Evolutionary conservation across 306 rosid genomes (phyloP), one percentile per base, ranked within the genome.

Genomic region (Trichosanthes truncata): DNA sequence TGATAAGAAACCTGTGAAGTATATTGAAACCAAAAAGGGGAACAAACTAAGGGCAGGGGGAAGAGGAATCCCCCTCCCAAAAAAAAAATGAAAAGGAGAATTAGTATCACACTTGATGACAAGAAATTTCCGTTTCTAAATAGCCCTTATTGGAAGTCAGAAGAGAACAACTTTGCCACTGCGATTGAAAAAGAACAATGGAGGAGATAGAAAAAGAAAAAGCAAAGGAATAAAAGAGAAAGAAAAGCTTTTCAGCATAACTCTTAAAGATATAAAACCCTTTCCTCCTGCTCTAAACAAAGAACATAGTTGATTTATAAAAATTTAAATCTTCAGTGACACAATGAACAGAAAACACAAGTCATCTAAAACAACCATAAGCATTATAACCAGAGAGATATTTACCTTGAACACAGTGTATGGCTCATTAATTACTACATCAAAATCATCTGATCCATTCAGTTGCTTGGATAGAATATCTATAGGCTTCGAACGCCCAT

Each of bases 401-500:
- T 25, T 63, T 82, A 96, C 99, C 98, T 91, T 91, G 90, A 96
- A 93, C 60, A 96, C 99, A 89, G 90, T 80, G 87, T 93, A 96
- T 8, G 99, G 98, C 82, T 96, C 98, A 74, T 93, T 88, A 79
- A 93, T 88, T 85, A 93, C 97, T 49, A 93, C 91, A 87, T 96
- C 97, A 81, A 87, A 82, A 81, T 93, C 97, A 84, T 93, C 93
- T 38, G 97, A 88, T 43, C 96, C 96, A 81, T 86, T 81, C 73
- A 96, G 96, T 49, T 96, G 94, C 87, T 93, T 96, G 83, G 96
- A 88, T 41, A 93, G 85, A 77, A 93, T 80, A 90, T 96, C 98
- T 45, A 96, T 96, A 82, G 99, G 96, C 88, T 91, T 90, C 26
- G 91, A 84, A 78, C 99, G 98, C 73, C 99, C 99, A 86, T 96